These are phyloP conservation scores for Globisporangium rhizosaccharum DNA, from an alignment of 352 stramenopile species.

Conservation along the genomic window DNA sequence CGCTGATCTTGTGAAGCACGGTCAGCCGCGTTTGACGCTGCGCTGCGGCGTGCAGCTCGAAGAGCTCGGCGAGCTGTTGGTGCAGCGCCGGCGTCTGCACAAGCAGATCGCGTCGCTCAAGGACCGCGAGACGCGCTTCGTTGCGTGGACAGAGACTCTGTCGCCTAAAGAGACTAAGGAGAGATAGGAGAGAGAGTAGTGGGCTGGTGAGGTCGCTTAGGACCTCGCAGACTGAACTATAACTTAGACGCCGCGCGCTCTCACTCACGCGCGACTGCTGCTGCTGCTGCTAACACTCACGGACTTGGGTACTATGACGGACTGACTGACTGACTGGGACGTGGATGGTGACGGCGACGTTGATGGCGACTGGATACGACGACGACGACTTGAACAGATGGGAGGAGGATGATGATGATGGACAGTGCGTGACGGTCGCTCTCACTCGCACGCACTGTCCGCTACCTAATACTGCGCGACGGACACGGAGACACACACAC, in stretches of 20 bases:
- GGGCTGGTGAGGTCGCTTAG: no score
- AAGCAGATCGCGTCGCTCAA: conserved; percentile 34
- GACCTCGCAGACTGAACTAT: conserved; percentile 34
- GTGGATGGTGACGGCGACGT: background rate
- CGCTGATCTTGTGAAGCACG: conserved; percentile 34
- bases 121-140: conserved; percentile 40
- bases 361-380: background rate
- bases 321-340: conserved; percentile 4
- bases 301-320: conserved; percentile 4
- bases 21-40: conserved; percentile 44
- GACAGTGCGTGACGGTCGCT: background rate
- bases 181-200: background rate
- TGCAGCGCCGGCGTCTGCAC: conserved; percentile 33
- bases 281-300: conserved; percentile 2
- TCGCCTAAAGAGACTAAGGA: background rate
- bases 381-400: conserved; percentile 1
- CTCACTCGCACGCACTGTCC: background rate
- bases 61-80: conserved; percentile 35
- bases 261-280: background rate
- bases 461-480: background rate
- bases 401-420: background rate
- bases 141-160: conserved; percentile 26
- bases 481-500: background rate
- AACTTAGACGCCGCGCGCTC: conserved; percentile 5
- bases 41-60: conserved; percentile 46